Evolutionary conservation across 139 green algal genomes (phyloP).

Genomic region (Zygnema circumcarinatum): DNA sequence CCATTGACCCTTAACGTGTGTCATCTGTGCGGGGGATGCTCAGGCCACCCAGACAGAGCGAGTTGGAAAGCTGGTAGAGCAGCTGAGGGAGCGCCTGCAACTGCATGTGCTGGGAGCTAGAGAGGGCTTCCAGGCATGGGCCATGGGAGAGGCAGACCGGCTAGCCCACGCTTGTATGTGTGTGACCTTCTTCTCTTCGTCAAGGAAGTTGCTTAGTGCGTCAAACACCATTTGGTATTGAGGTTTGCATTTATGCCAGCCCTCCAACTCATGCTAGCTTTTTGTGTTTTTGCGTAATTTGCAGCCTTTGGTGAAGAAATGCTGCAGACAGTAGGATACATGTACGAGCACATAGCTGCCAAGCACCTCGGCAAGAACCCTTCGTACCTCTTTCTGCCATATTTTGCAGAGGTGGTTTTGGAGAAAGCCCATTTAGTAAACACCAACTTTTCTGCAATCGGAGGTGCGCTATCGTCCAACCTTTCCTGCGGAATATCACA

Average conservation of each 20-base stretch:
- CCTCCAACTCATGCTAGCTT: too few species aligned
- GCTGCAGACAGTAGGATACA: slow-evolving; percentile 79
- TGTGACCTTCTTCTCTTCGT: not conserved
- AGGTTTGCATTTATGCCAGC: too few species aligned
- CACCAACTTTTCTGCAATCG: slow-evolving; percentile 28
- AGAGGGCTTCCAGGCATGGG: slow-evolving; percentile 36
- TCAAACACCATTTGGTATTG: too few species aligned
- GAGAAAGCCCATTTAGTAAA: slow-evolving; percentile 32
- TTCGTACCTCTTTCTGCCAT: slow-evolving; percentile 32
- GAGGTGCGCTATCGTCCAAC: not conserved
- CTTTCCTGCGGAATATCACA: too few species aligned
- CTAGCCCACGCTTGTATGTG: slow-evolving; percentile 28
- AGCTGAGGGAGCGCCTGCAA: slow-evolving; percentile 20
- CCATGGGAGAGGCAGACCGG: slow-evolving; percentile 39
- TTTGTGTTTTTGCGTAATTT: too few species aligned
- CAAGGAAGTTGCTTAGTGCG: too few species aligned
- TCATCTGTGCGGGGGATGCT: not conserved
- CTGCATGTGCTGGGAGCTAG: slow-evolving; percentile 22
- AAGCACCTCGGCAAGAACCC: slow-evolving; percentile 72
- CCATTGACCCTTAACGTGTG: not conserved
- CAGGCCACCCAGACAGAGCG: slow-evolving; percentile 38
- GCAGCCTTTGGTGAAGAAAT: slow-evolving; percentile 80
- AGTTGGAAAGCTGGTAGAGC: slow-evolving; percentile 34
- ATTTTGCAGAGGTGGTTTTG: slow-evolving; percentile 42
- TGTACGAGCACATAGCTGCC: slow-evolving; percentile 81